Percentiles rank a stretch among this genome's conserved stretches.
phyloP scores from a whole-genome alignment of 805 yeast genomes.

The Ogataea sp. region DNA sequence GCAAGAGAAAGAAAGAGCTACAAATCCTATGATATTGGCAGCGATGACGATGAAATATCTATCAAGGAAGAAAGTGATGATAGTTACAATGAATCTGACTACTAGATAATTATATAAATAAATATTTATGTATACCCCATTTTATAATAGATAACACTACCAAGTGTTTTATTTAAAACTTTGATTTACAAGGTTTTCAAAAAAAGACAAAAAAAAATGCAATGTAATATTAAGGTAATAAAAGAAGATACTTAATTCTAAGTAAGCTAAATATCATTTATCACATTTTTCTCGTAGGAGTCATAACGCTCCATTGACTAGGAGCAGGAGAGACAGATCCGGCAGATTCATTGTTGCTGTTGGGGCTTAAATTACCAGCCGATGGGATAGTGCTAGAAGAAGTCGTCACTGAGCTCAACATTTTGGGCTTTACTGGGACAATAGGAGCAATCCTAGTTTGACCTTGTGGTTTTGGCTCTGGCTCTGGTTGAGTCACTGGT shows the following conservation, averaged over 20 bases:
- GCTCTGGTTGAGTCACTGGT: not conserved
- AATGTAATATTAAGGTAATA: too few relatives aligned
- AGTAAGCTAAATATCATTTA: not conserved
- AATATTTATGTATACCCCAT: not conserved
- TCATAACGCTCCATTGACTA: conserved; percentile 21
- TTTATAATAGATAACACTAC: not conserved
- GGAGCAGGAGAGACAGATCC: not conserved
- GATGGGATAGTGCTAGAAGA: too few relatives aligned
- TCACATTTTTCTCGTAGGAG: conserved; percentile 21
- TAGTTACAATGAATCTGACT: conserved; percentile 13
- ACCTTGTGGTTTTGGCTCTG: not conserved
- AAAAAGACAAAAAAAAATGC: too few relatives aligned
- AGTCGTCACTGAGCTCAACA: conserved; percentile 10
- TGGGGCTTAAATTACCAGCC: too few relatives aligned
- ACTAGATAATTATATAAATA: not conserved
- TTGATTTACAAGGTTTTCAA: not conserved
- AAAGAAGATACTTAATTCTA: too few relatives aligned
- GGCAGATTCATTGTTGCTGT: too few relatives aligned
- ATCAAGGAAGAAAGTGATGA: conserved; percentile 12
- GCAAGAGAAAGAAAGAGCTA: conserved; percentile 4
- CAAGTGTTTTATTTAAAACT: not conserved
- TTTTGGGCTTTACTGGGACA: conserved; percentile 23
- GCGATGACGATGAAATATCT: conserved; percentile 10
- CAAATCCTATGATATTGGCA: conserved; percentile 11
- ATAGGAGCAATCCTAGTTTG: conserved; percentile 19